Evolutionary conservation across 306 rosid genomes (phyloP).

Genomic region (Prunus dulcis): DNA sequence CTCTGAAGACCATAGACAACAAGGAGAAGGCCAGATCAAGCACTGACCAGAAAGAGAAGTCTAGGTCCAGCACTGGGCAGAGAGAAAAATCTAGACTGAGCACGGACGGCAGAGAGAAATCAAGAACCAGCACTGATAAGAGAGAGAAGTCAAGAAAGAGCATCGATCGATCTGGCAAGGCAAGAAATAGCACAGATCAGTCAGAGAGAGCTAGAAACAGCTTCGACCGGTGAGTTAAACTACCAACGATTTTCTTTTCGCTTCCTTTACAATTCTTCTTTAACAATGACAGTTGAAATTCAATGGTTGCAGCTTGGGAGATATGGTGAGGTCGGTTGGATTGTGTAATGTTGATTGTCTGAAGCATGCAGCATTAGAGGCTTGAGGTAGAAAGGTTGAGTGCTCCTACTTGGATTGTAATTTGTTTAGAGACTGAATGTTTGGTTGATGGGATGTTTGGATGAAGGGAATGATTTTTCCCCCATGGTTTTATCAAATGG

Average conservation of each 20-base stretch:
- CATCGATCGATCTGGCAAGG: slow-evolving; percentile 37
- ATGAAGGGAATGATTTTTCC: slow-evolving; percentile 5
- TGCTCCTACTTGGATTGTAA: slow-evolving; percentile 19
- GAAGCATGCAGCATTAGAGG: slow-evolving; percentile 51
- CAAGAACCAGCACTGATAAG: slow-evolving; percentile 42
- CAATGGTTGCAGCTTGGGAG: slow-evolving; percentile 51
- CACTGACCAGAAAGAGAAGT: slow-evolving; percentile 33
- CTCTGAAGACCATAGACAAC: slow-evolving; percentile 19
- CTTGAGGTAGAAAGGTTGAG: slow-evolving; percentile 26
- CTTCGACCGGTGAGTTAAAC: slow-evolving; percentile 53
- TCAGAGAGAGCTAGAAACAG: slow-evolving; percentile 64
- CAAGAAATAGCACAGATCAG: slow-evolving; percentile 52
- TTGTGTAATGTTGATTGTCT: slow-evolving; percentile 62
- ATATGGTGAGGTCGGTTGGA: slow-evolving; percentile 72
- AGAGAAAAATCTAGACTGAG: slow-evolving; percentile 46
- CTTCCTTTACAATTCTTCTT: neutral
- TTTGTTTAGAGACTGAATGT: slow-evolving; percentile 16
- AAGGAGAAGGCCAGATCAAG: slow-evolving; percentile 40
- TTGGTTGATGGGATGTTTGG: slow-evolving; percentile 26
- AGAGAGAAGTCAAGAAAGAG: slow-evolving; percentile 53
- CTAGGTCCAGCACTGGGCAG: slow-evolving; percentile 41
- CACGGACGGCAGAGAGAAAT: slow-evolving; percentile 45
- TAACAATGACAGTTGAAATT: slow-evolving; percentile 10
- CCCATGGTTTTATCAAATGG: neutral
- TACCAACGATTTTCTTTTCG: neutral